A percentile compares a stretch with the other conserved stretches of the same genome.
These are phyloP conservation scores for Dothistroma pini DNA, from an alignment of 2,329 filamentous ascomycete genomes.

Conservation along the genomic window DNA sequence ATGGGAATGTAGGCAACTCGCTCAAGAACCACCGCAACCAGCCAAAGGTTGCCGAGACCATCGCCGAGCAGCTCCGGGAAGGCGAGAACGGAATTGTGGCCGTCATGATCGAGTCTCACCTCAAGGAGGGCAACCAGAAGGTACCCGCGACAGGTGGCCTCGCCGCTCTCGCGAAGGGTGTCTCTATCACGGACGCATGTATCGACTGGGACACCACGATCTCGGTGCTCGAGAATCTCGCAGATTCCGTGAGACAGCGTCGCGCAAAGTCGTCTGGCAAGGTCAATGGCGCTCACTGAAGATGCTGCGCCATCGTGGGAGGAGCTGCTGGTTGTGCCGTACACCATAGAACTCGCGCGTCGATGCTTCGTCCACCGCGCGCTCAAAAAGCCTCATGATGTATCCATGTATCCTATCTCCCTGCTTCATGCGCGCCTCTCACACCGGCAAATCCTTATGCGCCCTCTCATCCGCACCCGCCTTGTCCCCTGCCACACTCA, in stretches of 20 bases:
- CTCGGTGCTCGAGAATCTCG: slow-evolving; percentile 76
- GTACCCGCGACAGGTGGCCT: slow-evolving; percentile 74
- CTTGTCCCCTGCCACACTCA: slow-evolving; percentile 71
- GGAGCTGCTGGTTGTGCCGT: not conserved
- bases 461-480: slow-evolving; percentile 60
- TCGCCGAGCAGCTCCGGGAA: slow-evolving; percentile 80
- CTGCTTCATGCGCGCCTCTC: slow-evolving; percentile 30
- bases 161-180: slow-evolving; percentile 73
- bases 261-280: slow-evolving; percentile 43
- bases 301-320: not conserved
- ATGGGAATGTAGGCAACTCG: slow-evolving; percentile 67
- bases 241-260: slow-evolving; percentile 74
- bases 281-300: slow-evolving; percentile 18
- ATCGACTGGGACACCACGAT: slow-evolving; percentile 90
- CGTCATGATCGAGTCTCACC: slow-evolving; percentile 99
- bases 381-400: not conserved
- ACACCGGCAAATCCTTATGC: slow-evolving; percentile 76
- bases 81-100: slow-evolving; percentile 88
- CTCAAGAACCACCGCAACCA: slow-evolving; percentile 98
- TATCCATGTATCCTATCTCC: not conserved
- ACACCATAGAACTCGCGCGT: not conserved
- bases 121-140: slow-evolving; percentile 77
- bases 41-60: slow-evolving; percentile 78
- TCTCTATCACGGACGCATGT: slow-evolving; percentile 94
- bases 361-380: not conserved